Conservation (phyloP, 2,329 filamentous ascomycete species). For the Ophiostoma ips region DNA sequence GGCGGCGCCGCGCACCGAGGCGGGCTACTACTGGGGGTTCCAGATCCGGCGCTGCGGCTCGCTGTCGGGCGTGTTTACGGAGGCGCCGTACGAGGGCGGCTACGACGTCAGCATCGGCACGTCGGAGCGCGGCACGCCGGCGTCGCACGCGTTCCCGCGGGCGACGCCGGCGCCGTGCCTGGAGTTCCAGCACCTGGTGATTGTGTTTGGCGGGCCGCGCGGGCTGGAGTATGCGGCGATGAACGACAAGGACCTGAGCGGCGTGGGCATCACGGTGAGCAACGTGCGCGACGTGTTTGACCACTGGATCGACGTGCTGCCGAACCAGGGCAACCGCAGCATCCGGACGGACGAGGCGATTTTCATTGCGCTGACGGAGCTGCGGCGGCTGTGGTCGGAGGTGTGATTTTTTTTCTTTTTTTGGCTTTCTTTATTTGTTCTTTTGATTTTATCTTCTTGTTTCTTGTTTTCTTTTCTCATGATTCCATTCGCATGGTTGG, state of each 20-base stretch:
- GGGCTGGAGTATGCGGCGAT: conserved; percentile 64
- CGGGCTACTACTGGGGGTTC: conserved; percentile 81
- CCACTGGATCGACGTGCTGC: conserved; percentile 69
- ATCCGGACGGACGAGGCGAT: conserved; percentile 77
- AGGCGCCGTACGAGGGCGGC: conserved; percentile 58
- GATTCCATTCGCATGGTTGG: not conserved
- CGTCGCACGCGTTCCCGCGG: conserved; percentile 31
- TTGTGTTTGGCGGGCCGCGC: conserved; percentile 70
- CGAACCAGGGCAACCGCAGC: conserved; percentile 66
- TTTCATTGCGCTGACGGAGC: conserved; percentile 57
- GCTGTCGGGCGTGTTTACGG: conserved; percentile 63
- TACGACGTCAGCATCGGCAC: conserved; percentile 78
- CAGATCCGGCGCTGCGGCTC: conserved; percentile 50
- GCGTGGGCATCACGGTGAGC: conserved; percentile 48
- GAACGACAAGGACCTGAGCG: conserved; percentile 40
- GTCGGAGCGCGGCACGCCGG: conserved; percentile 55
- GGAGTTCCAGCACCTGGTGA: conserved; percentile 54
- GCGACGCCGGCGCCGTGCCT: conserved; percentile 20
- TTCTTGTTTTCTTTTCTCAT: not conserved
- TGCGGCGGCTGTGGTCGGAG: conserved; percentile 44
- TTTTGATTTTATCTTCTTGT: not conserved
- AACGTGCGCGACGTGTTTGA: conserved; percentile 64
- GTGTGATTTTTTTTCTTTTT: conserved; percentile 7
- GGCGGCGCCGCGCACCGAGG: conserved; percentile 54
- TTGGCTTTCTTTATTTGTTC: not conserved